Evolutionary conservation across 2,329 filamentous ascomycete genomes (phyloP).

Genomic region (Colletotrichum coccodes): DNA sequence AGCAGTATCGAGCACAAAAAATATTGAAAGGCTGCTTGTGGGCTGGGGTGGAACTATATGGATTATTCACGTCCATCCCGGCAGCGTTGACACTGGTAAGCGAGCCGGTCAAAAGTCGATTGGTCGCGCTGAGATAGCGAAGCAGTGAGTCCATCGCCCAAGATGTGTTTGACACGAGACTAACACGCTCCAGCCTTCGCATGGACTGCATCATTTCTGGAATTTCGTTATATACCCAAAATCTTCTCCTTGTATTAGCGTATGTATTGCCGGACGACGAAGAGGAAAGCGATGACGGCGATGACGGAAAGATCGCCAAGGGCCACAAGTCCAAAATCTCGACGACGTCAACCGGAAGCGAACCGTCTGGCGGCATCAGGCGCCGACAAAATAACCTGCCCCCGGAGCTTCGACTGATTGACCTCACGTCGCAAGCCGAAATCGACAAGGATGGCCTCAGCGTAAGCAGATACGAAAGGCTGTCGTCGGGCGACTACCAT

Average conservation of each 20-base stretch:
- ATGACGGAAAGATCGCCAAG: constrained; percentile 39
- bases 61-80: constrained; percentile 91
- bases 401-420: constrained; percentile 91
- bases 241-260: constrained; percentile 88
- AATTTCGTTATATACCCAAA: constrained; percentile 95
- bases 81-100: constrained; percentile 73
- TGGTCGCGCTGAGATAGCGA: constrained; percentile 88
- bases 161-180: constrained; percentile 10
- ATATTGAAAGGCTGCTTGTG: constrained; percentile 83
- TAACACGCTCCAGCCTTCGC: constrained; percentile 71
- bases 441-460: constrained; percentile 88
- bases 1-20: constrained; percentile 55
- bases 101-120: constrained; percentile 75
- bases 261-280: constrained; percentile 82
- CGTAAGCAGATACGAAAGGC: constrained; percentile 85
- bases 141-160: constrained; percentile 74
- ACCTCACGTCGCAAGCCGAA: constrained; percentile 86
- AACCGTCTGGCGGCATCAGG: constrained; percentile 72
- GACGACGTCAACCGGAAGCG: constrained; percentile 61
- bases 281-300: constrained; percentile 61
- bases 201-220: constrained; percentile 99
- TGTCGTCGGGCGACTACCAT: constrained; percentile 93
- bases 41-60: constrained; percentile 97
- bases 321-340: constrained; percentile 56
- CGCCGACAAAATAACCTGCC: constrained; percentile 82